A percentile compares a stretch with the other conserved stretches of the same genome.
phyloP scores from a whole-genome alignment of 2,329 filamentous ascomycete species.

The Aspergillus sp. region DNA sequence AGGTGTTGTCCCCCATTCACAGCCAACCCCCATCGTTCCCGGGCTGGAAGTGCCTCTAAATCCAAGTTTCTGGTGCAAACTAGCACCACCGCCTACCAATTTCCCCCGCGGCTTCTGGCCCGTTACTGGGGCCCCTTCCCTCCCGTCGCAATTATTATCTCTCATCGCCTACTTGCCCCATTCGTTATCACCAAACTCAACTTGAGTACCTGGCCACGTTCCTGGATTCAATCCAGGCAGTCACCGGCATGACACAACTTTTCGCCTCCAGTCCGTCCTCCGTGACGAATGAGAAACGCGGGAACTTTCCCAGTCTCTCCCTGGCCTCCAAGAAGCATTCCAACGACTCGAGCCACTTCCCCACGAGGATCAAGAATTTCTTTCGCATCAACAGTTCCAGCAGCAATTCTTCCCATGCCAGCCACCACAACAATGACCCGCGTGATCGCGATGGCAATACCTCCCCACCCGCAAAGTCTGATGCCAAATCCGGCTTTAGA shows the following conservation, averaged over 20 bases:
- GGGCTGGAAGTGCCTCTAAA: slow-evolving; percentile 27
- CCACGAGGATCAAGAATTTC: slow-evolving; percentile 68
- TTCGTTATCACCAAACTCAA: background rate
- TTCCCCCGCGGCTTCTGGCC: slow-evolving; percentile 20
- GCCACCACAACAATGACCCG: slow-evolving; percentile 26
- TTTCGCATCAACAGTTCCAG: slow-evolving; percentile 64
- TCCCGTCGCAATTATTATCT: slow-evolving; percentile 11
- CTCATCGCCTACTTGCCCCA: background rate
- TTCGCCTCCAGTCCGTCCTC: slow-evolving; percentile 43
- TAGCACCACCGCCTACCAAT: slow-evolving; percentile 17
- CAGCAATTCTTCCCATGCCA: slow-evolving; percentile 46
- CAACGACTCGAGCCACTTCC: slow-evolving; percentile 52
- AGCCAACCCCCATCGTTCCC: slow-evolving; percentile 23
- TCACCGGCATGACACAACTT: slow-evolving; percentile 45
- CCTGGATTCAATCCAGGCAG: background rate
- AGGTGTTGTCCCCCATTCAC: slow-evolving; percentile 7
- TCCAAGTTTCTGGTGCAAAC: slow-evolving; percentile 15
- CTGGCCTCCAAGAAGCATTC: slow-evolving; percentile 48
- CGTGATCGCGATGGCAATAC: slow-evolving; percentile 43
- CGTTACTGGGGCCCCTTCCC: slow-evolving; percentile 11
- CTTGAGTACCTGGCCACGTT: background rate
- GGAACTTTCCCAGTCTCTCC: slow-evolving; percentile 49
- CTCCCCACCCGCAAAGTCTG: slow-evolving; percentile 54
- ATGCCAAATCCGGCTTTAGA: slow-evolving; percentile 69
- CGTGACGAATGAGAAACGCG: slow-evolving; percentile 49